Evolutionary conservation across 352 stramenopile genomes (phyloP).

Genomic region (Globisporangium emineosum): DNA sequence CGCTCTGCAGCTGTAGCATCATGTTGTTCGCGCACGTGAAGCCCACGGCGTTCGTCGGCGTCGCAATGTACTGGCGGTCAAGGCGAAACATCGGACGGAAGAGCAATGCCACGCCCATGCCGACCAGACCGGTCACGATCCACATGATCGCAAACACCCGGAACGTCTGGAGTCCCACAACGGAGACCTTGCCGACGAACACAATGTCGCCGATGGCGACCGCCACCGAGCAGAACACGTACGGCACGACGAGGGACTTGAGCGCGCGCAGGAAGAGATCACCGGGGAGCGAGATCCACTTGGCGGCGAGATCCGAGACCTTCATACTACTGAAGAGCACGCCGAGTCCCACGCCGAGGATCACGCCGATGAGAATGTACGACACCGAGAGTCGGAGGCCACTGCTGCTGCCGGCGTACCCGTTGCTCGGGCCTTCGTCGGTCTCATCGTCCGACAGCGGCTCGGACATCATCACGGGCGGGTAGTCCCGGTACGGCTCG

Average conservation of each 20-base stretch:
- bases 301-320: slow-evolving; percentile 36
- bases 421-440: not conserved
- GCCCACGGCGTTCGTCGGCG: slow-evolving; percentile 32
- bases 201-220: slow-evolving; percentile 77
- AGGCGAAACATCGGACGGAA: slow-evolving; percentile 60
- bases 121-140: slow-evolving; percentile 43
- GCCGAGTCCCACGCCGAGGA: slow-evolving; percentile 46
- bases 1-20: slow-evolving; percentile 21
- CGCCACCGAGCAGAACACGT: slow-evolving; percentile 78
- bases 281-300: slow-evolving; percentile 67
- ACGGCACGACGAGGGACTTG: slow-evolving; percentile 75
- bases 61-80: slow-evolving; percentile 15
- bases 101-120: slow-evolving; percentile 49
- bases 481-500: slow-evolving; percentile 9
- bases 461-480: slow-evolving; percentile 16
- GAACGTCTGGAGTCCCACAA: slow-evolving; percentile 64
- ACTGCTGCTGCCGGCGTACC: slow-evolving; percentile 32
- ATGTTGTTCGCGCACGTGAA: slow-evolving; percentile 51
- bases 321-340: slow-evolving; percentile 41
- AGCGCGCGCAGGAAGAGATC: slow-evolving; percentile 75
- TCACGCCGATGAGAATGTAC: slow-evolving; percentile 51
- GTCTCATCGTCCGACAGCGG: slow-evolving; percentile 13
- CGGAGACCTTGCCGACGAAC: slow-evolving; percentile 67
- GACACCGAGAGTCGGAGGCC: slow-evolving; percentile 45
- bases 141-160: slow-evolving; percentile 58